Conservation (phyloP, 495 filamentous ascomycete species). For the Neurospora intermedia region DNA sequence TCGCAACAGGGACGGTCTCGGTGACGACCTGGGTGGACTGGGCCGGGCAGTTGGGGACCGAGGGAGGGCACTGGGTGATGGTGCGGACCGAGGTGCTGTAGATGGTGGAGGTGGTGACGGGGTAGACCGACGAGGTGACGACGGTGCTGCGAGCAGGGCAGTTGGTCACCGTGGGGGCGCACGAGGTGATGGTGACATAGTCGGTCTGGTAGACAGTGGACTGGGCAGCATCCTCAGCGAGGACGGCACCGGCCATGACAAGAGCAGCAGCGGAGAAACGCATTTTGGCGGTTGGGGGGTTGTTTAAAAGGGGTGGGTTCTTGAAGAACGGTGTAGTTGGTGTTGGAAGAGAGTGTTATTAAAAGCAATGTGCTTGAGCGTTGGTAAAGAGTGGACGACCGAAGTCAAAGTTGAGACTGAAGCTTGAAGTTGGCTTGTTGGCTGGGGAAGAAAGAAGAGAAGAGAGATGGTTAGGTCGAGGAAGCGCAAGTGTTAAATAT, state of each 20-base stretch:
- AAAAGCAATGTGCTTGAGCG: constrained; percentile 33
- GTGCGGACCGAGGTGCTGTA: constrained; percentile 45
- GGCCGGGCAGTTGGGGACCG: constrained; percentile 50
- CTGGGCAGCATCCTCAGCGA: constrained; percentile 25
- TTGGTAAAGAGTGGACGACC: constrained; percentile 50
- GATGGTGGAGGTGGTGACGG: constrained; percentile 30
- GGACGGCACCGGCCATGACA: constrained; percentile 41
- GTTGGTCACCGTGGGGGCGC: constrained; percentile 37
- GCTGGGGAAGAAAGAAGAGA: constrained; percentile 31
- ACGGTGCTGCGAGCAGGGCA: constrained; percentile 40
- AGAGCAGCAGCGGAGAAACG: constrained; percentile 38
- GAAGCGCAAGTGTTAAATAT: constrained; percentile 22
- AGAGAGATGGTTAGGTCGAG: constrained; percentile 18
- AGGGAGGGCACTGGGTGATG: constrained; percentile 50
- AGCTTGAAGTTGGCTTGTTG: constrained; percentile 39
- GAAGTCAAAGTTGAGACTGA: constrained; percentile 41
- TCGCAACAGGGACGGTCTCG: constrained; percentile 22
- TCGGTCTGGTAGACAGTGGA: constrained; percentile 47
- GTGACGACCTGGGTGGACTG: constrained; percentile 29
- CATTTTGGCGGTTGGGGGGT: constrained; percentile 40
- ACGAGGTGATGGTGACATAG: constrained; percentile 47
- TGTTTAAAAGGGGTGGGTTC: constrained; percentile 20
- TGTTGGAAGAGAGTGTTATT: constrained; percentile 24
- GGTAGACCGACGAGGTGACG: constrained; percentile 28
- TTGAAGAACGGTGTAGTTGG: constrained; percentile 12